These are phyloP conservation scores for Coemansia sp. DNA, from an alignment of 192 early-diverging fungal species.

Conservation along the genomic window DNA sequence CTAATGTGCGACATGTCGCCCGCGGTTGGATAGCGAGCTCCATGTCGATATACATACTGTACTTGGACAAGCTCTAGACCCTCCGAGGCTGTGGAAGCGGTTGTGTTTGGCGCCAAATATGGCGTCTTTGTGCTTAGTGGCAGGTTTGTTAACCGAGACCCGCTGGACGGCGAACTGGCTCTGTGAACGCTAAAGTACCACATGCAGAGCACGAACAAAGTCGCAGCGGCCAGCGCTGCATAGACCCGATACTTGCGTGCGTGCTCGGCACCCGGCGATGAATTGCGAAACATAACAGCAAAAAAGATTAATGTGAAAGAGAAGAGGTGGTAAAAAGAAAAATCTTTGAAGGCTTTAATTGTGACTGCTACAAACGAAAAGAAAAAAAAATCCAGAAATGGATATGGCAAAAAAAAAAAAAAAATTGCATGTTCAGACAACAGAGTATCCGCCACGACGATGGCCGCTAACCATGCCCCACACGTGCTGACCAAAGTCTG, in stretches of 20 bases:
- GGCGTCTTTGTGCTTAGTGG: conserved; percentile 46
- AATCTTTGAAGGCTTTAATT: background rate
- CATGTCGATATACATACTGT: conserved; percentile 37
- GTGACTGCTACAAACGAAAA: too few species aligned
- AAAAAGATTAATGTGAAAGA: background rate
- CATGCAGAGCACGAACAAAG: background rate
- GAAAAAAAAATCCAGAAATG: conserved; percentile 1
- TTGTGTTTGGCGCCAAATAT: conserved; percentile 4
- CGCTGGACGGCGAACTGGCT: background rate
- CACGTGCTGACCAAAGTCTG: conserved; percentile 54
- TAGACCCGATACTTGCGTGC: background rate
- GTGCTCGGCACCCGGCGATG: background rate
- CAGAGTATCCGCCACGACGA: conserved; percentile 52
- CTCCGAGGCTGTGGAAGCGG: background rate
- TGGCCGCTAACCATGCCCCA: conserved; percentile 46
- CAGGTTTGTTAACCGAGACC: conserved; percentile 6
- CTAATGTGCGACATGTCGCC: conserved; percentile 16
- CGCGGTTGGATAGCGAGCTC: conserved; percentile 33
- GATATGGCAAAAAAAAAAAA: background rate
- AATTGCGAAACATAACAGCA: conserved; percentile 3
- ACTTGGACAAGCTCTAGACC: conserved; percentile 32
- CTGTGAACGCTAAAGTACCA: conserved; percentile 4
- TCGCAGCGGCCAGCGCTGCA: background rate
- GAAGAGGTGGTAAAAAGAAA: background rate
- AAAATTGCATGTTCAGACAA: conserved; percentile 27